Evolutionary conservation across 208 protist species (phyloP).

Genomic region (Naegleria gruberi): DNA sequence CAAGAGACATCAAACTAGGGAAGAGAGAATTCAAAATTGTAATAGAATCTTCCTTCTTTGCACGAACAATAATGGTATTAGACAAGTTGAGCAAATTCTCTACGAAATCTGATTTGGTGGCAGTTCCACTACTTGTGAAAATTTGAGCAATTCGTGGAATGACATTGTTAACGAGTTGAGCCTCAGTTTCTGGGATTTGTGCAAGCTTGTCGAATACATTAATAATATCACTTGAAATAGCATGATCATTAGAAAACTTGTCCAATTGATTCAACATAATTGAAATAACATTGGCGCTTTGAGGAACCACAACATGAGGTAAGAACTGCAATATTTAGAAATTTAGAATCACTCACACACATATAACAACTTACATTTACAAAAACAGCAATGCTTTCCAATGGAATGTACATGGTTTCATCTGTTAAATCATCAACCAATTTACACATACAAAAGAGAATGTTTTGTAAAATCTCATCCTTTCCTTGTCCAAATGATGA

Average conservation of each 20-base stretch:
- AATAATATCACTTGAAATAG: background rate
- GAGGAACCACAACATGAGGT: background rate
- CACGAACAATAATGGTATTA: background rate
- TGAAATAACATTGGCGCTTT: background rate
- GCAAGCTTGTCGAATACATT: slow-evolving; percentile 4
- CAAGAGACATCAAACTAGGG: background rate
- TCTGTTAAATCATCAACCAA: background rate
- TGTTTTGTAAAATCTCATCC: background rate
- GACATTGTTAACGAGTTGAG: background rate
- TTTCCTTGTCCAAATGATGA: background rate
- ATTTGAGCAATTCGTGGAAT: background rate
- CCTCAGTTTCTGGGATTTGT: background rate
- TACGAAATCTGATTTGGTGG: background rate
- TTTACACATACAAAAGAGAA: background rate
- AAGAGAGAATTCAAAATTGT: background rate
- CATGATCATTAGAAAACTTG: background rate
- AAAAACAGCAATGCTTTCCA: background rate
- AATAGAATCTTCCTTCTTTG: background rate
- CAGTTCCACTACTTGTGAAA: background rate
- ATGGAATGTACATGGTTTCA: background rate
- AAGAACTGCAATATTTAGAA: background rate
- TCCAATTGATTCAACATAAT: background rate
- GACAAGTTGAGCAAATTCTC: background rate
- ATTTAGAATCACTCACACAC: background rate
- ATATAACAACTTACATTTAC: background rate